Conservation (phyloP, 768 basidiomycete species). For the Boletus sp. region DNA sequence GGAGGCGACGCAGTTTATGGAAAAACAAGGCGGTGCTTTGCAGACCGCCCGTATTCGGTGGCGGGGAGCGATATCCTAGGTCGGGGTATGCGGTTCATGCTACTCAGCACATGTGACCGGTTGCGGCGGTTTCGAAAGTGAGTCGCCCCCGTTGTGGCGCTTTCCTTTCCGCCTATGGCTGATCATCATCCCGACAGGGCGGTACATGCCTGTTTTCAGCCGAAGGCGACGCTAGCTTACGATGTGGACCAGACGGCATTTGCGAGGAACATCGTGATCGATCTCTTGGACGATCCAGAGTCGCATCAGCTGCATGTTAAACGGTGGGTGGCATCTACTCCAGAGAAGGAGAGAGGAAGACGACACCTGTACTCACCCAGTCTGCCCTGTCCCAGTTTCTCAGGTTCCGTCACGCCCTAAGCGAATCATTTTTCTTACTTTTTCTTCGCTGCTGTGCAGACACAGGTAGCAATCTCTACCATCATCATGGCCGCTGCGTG, state of each 20-base stretch:
- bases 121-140: conserved; percentile 59
- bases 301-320: conserved; percentile 24
- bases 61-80: conserved; percentile 57
- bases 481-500: too few species aligned
- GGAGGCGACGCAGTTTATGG: conserved; percentile 56
- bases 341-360: background rate
- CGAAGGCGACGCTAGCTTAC: conserved; percentile 45
- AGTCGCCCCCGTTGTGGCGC: background rate
- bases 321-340: conserved; percentile 33
- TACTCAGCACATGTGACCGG: conserved; percentile 52
- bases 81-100: conserved; percentile 55
- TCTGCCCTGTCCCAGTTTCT: conserved; percentile 16
- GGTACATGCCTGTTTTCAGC: conserved; percentile 52
- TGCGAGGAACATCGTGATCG: conserved; percentile 19
- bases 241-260: conserved; percentile 44
- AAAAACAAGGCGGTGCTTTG: conserved; percentile 52
- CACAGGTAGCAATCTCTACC: too few species aligned
- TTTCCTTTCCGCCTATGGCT: background rate
- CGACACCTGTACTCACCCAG: background rate
- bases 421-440: too few species aligned
- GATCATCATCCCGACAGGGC: conserved; percentile 35
- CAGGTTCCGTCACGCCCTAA: conserved; percentile 32
- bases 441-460: too few species aligned
- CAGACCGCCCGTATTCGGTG: conserved; percentile 51
- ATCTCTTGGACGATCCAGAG: conserved; percentile 26